A percentile compares a stretch with the other conserved stretches of the same genome.
These are phyloP conservation scores for Suillus alpinus DNA, from an alignment of 768 basidiomycete species.

Conservation along the genomic window DNA sequence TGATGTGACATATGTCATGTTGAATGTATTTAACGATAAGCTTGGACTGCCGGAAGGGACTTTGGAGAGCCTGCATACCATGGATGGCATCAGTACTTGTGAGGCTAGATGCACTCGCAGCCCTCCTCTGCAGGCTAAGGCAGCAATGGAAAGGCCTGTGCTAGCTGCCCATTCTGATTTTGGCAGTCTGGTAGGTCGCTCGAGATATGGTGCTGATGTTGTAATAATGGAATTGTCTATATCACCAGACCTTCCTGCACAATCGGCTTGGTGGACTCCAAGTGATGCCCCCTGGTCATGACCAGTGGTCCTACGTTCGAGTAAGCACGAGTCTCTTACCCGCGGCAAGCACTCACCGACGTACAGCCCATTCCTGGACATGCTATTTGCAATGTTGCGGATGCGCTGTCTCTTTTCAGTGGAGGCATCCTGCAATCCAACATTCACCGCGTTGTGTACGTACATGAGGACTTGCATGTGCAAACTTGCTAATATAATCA, in stretches of 20 bases:
- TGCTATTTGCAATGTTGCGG: conserved; percentile 62
- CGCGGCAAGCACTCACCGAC: not conserved
- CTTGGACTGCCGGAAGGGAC: conserved; percentile 52
- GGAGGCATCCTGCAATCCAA: conserved; percentile 64
- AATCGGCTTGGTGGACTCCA: conserved; percentile 71
- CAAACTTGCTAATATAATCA: not conserved
- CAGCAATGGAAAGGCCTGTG: conserved; percentile 33
- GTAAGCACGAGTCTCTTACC: conserved; percentile 24
- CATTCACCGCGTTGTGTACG: conserved; percentile 60
- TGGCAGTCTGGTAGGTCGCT: conserved; percentile 55
- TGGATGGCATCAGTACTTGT: conserved; percentile 47
- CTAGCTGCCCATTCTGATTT: conserved; percentile 74
- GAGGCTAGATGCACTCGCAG: conserved; percentile 56
- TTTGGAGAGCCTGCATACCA: conserved; percentile 41
- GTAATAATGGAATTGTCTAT: not conserved
- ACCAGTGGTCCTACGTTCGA: conserved; percentile 68
- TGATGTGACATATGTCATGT: conserved; percentile 49
- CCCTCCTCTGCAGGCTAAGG: conserved; percentile 34
- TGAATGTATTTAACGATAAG: conserved; percentile 55
- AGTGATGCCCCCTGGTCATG: conserved; percentile 57
- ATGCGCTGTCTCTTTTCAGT: conserved; percentile 59
- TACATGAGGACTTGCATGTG: conserved; percentile 2
- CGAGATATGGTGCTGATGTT: not conserved
- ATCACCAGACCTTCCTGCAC: conserved; percentile 57
- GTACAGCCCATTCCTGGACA: conserved; percentile 50